A percentile compares a stretch with the other conserved stretches of the same genome.
These are phyloP conservation scores for Arthrobotrys pseudoclavata DNA, from an alignment of 2,329 filamentous ascomycete genomes.

Conservation along the genomic window DNA sequence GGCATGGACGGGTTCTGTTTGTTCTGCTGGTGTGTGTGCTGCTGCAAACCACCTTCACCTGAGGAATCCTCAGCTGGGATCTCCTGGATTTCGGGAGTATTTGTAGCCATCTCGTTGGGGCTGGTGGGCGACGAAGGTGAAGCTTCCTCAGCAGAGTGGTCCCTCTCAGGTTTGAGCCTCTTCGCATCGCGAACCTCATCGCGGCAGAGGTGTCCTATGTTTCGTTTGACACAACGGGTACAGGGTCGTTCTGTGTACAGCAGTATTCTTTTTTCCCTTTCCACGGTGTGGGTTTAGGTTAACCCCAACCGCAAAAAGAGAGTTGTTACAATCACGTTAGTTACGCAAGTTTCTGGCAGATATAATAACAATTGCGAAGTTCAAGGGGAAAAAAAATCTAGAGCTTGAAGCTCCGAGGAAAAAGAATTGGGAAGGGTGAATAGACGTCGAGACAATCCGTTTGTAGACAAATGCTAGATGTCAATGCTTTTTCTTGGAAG, in stretches of 20 bases:
- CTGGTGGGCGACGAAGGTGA: constrained; percentile 58
- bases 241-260: constrained; percentile 80
- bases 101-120: constrained; percentile 63
- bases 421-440: constrained; percentile 50
- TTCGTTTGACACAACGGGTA: constrained; percentile 96
- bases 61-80: constrained; percentile 66
- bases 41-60: constrained; percentile 69
- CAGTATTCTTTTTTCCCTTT: constrained; percentile 68
- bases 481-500: constrained; percentile 48
- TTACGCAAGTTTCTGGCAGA: constrained; percentile 59
- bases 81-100: constrained; percentile 66
- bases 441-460: constrained; percentile 62
- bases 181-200: constrained; percentile 95
- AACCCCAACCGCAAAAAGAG: constrained; percentile 65
- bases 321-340: constrained; percentile 65
- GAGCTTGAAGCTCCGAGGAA: constrained; percentile 38
- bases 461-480: background rate
- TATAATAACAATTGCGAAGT: constrained; percentile 34
- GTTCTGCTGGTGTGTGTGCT: constrained; percentile 69
- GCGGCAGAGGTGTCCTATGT: constrained; percentile 98
- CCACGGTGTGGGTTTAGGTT: constrained; percentile 63
- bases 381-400: constrained; percentile 38
- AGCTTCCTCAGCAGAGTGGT: constrained; percentile 61
- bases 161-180: constrained; percentile 77
- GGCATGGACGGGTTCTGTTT: constrained; percentile 67